Conservation (phyloP, 352 stramenopile genomes). For the Globisporangium carolinianum region DNA sequence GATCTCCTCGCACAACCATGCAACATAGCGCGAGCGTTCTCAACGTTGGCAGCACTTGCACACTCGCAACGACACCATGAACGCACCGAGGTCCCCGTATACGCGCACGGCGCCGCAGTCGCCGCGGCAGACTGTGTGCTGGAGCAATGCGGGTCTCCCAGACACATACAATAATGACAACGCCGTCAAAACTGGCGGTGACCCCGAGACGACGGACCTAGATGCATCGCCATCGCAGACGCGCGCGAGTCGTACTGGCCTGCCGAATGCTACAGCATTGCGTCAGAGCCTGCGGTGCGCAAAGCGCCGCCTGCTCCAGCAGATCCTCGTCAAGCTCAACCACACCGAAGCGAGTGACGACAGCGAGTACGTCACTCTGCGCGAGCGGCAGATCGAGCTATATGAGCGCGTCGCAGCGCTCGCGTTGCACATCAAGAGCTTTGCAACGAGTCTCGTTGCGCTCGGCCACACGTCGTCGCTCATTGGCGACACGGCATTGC, state of each 20-base stretch:
- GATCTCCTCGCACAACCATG: background rate
- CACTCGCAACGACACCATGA: background rate
- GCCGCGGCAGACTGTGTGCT: conserved; percentile 5
- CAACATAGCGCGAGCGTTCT: too few species aligned
- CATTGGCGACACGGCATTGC: too few species aligned
- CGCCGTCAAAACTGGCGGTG: too few species aligned
- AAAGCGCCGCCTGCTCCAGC: conserved; percentile 39
- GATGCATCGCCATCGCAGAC: background rate
- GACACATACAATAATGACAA: background rate
- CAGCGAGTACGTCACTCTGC: conserved; percentile 27
- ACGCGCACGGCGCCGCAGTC: conserved; percentile 2
- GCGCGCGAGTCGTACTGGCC: background rate
- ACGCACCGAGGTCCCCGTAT: background rate
- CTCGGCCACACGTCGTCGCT: too few species aligned
- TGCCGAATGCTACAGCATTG: conserved; percentile 8
- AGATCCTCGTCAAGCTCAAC: conserved; percentile 35
- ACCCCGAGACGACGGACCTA: too few species aligned
- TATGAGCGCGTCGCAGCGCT: conserved; percentile 14
- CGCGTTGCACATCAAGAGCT: too few species aligned
- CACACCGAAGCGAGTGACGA: conserved; percentile 32
- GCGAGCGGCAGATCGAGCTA: background rate
- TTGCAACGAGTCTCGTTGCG: too few species aligned
- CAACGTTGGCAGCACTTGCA: background rate
- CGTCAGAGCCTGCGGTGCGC: conserved; percentile 28
- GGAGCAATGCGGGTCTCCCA: conserved; percentile 10